Evolutionary conservation across 139 green algal species (phyloP).

Genomic region (Chlorella sp.): DNA sequence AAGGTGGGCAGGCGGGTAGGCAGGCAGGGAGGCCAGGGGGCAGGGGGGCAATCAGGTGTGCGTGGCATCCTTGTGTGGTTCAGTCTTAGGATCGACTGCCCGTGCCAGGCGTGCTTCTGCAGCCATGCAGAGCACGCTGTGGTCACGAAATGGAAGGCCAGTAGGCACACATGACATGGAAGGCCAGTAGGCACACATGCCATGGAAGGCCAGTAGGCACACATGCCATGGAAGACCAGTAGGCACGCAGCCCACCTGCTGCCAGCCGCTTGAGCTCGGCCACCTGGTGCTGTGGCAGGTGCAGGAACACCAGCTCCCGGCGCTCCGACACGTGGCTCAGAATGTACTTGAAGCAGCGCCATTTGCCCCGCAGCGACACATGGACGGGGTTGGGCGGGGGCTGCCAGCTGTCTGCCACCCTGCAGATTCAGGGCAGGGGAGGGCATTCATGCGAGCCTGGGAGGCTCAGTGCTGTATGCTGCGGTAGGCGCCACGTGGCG

Average conservation of each 20-base stretch:
- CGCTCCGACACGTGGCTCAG: background rate
- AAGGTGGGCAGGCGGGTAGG: too few relatives aligned
- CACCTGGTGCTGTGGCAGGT: slow-evolving; percentile 5
- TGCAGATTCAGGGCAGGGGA: background rate
- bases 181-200: too few relatives aligned
- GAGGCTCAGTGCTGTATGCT: too few relatives aligned
- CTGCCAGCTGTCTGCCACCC: background rate
- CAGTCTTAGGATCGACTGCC: background rate
- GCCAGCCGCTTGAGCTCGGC: slow-evolving; percentile 9
- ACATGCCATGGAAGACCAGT: too few relatives aligned
- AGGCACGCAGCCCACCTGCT: background rate
- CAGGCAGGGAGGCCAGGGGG: background rate
- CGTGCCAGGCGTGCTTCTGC: background rate
- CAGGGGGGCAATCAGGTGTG: background rate
- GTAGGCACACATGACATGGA: too few relatives aligned
- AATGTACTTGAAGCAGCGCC: background rate
- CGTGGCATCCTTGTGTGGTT: background rate
- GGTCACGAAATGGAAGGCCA: background rate
- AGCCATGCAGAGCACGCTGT: background rate
- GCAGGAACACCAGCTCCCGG: background rate
- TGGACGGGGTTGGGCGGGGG: background rate
- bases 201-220: too few relatives aligned
- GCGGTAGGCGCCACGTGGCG: too few relatives aligned
- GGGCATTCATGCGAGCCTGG: too few relatives aligned
- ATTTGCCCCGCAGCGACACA: background rate